A percentile compares a stretch with the other conserved stretches of the same genome.
Conservation (phyloP, 805 yeast species). For the Candida parachauliodes region DNA sequence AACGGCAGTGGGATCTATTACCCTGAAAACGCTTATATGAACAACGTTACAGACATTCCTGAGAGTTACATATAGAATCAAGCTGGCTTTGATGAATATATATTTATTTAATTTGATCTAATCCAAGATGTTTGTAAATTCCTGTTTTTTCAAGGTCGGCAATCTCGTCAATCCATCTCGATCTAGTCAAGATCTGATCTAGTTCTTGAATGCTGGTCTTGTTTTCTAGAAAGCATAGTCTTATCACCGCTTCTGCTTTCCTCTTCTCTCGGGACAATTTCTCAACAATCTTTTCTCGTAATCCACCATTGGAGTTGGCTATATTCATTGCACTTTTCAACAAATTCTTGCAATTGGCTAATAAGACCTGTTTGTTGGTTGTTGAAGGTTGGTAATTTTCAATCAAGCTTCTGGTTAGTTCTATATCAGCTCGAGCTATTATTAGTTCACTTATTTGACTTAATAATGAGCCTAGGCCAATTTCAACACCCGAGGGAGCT, state of each 20-base stretch:
- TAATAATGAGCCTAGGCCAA: slow-evolving; percentile 28
- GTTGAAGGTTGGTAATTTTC: slow-evolving; percentile 24
- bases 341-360: slow-evolving; percentile 38
- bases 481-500: slow-evolving; percentile 15
- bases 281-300: slow-evolving; percentile 45
- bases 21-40: slow-evolving; percentile 20
- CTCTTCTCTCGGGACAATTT: slow-evolving; percentile 39
- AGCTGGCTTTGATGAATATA: not conserved
- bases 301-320: slow-evolving; percentile 48
- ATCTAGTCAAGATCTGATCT: slow-evolving; percentile 28
- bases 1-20: slow-evolving; percentile 15
- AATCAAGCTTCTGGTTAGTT: slow-evolving; percentile 44
- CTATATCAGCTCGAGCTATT: slow-evolving; percentile 53
- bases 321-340: slow-evolving; percentile 44
- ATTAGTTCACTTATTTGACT: slow-evolving; percentile 39
- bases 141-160: slow-evolving; percentile 22
- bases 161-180: slow-evolving; percentile 28
- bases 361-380: slow-evolving; percentile 26
- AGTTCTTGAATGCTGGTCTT: slow-evolving; percentile 27
- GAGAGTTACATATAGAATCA: slow-evolving; percentile 1
- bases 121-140: slow-evolving; percentile 22
- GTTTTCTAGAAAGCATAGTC: slow-evolving; percentile 45
- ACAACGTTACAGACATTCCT: slow-evolving; percentile 34
- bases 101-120: slow-evolving; percentile 7
- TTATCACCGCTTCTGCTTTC: slow-evolving; percentile 41